phyloP scores from a whole-genome alignment of 164 flowering plant genomes.

The grape (Vitis vinifera) region DNA sequence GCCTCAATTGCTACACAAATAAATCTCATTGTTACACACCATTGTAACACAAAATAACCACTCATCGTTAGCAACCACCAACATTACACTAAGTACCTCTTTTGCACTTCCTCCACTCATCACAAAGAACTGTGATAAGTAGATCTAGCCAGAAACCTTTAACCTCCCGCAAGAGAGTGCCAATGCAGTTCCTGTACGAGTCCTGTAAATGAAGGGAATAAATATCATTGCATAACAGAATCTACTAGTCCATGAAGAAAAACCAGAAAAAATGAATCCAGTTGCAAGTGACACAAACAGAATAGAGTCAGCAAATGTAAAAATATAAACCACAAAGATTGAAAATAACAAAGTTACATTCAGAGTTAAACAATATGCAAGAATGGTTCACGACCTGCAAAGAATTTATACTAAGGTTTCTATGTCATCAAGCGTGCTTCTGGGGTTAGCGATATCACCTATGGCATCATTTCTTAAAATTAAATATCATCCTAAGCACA shows the following conservation, averaged over 20 bases:
- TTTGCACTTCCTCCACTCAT: constrained; percentile 98
- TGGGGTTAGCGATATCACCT: no score
- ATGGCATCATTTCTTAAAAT: no score
- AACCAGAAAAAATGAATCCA: neutral
- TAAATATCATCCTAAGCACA: no score
- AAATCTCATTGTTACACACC: constrained; percentile 7
- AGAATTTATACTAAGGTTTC: no score
- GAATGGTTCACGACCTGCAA: no score
- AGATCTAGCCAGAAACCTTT: constrained; percentile 84
- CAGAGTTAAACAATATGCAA: no score
- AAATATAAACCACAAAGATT: neutral
- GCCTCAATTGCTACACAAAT: constrained; percentile 77
- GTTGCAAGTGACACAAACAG: neutral
- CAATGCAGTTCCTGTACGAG: constrained; percentile 47
- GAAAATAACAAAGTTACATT: neutral
- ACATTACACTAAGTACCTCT: constrained; percentile 50
- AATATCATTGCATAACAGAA: neutral
- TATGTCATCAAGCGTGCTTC: no score
- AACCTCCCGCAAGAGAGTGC: constrained; percentile 51
- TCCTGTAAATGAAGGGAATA: constrained; percentile 36
- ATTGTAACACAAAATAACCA: neutral
- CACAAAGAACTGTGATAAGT: constrained; percentile 54
- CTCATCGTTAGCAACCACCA: neutral
- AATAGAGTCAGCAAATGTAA: neutral
- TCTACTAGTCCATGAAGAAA: neutral